phyloP scores from a whole-genome alignment of 1,284 basidiomycete genomes.

The Entoloma clypeatum region DNA sequence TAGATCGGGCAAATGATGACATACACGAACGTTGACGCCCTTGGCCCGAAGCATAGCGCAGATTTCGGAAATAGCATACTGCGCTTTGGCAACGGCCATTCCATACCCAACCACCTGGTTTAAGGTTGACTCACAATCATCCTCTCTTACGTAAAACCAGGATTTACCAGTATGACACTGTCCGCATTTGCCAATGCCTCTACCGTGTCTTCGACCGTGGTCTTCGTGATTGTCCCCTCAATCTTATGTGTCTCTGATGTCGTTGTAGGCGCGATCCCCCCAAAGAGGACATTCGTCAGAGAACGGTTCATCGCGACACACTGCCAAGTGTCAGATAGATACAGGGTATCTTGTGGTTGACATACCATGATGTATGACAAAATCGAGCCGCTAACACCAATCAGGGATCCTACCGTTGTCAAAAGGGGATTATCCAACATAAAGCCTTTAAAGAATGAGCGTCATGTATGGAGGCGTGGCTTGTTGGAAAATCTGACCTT shows the following conservation, averaged over 20 bases:
- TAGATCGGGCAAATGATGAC: constrained; percentile 18
- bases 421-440: constrained; percentile 84
- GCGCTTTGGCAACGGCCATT: constrained; percentile 87
- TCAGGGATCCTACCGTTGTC: constrained; percentile 77
- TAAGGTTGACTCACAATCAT: constrained; percentile 4
- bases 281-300: constrained; percentile 74
- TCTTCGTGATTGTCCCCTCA: constrained; percentile 75
- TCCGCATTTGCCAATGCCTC: constrained; percentile 76
- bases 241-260: constrained; percentile 64
- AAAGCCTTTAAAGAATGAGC: constrained; percentile 46
- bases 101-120: constrained; percentile 83
- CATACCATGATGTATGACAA: constrained; percentile 85
- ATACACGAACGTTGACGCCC: constrained; percentile 66
- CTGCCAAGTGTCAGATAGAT: constrained; percentile 34
- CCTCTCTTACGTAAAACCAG: neutral
- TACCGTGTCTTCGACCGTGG: constrained; percentile 72
- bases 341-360: constrained; percentile 7
- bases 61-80: constrained; percentile 83
- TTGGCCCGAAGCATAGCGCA: constrained; percentile 65
- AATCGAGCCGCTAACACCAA: constrained; percentile 86
- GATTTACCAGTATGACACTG: constrained; percentile 71
- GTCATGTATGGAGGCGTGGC: neutral
- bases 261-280: constrained; percentile 63
- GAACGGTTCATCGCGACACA: constrained; percentile 88
- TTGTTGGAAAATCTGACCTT: constrained; percentile 44